Evolutionary conservation across 805 yeast species (phyloP).

Genomic region (Pichia insulana): DNA sequence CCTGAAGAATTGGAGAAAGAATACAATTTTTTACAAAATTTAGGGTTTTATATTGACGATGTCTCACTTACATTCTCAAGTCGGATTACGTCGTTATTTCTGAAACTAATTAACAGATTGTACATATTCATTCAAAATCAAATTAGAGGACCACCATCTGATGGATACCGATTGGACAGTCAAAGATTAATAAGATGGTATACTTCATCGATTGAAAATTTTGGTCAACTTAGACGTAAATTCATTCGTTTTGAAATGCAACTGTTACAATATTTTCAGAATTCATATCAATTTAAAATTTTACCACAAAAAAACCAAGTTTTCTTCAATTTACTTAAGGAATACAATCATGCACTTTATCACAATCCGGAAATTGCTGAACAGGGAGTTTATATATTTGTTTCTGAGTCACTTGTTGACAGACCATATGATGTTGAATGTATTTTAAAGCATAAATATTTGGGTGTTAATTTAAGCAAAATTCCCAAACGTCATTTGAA

Average conservation of each 20-base stretch:
- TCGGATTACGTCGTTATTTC: conserved; percentile 33
- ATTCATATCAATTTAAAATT: conserved; percentile 55
- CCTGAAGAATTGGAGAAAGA: conserved; percentile 82
- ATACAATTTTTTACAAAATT: conserved; percentile 68
- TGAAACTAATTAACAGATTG: conserved; percentile 60
- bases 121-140: conserved; percentile 66
- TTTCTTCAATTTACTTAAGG: conserved; percentile 49
- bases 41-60: conserved; percentile 70
- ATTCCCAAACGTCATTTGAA: conserved; percentile 27
- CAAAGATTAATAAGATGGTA: conserved; percentile 56
- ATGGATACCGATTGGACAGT: conserved; percentile 25
- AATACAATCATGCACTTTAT: conserved; percentile 66
- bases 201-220: conserved; percentile 55
- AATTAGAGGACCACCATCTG: conserved; percentile 49
- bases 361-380: conserved; percentile 58
- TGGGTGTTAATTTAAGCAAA: conserved; percentile 41
- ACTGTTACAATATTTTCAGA: conserved; percentile 62
- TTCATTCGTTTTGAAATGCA: conserved; percentile 67
- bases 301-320: conserved; percentile 39
- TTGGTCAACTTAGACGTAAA: conserved; percentile 72
- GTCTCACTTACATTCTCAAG: conserved; percentile 70
- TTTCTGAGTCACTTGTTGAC: conserved; percentile 46
- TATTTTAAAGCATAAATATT: conserved; percentile 37
- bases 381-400: conserved; percentile 74
- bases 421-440: conserved; percentile 36